These are phyloP conservation scores for Ustilago nuda DNA, from an alignment of 1,284 basidiomycete species.

Conservation along the genomic window DNA sequence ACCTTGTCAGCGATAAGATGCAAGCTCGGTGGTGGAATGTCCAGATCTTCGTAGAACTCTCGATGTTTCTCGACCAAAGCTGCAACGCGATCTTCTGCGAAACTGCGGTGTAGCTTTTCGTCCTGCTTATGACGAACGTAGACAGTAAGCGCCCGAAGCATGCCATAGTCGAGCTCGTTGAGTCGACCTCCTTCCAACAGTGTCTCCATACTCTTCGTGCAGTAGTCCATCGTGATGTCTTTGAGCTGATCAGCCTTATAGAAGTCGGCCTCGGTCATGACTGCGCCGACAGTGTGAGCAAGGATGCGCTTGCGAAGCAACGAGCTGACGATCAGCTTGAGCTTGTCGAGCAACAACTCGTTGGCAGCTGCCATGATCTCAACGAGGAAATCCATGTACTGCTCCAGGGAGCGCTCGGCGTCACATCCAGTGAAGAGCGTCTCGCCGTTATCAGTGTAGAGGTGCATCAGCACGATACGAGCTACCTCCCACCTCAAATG, in stretches of 20 bases:
- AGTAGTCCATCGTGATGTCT: conserved; percentile 82
- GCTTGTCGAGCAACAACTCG: conserved; percentile 86
- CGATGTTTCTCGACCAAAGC: conserved; percentile 77
- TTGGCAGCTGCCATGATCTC: conserved; percentile 87
- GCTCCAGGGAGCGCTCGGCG: conserved; percentile 75
- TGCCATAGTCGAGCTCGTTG: conserved; percentile 76
- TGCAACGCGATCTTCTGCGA: conserved; percentile 75
- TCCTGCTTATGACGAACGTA: conserved; percentile 78
- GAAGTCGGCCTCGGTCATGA: conserved; percentile 85
- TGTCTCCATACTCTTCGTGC: conserved; percentile 85
- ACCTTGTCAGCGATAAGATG: conserved; percentile 64
- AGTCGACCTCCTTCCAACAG: conserved; percentile 85
- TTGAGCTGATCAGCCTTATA: conserved; percentile 81
- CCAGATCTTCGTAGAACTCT: conserved; percentile 83
- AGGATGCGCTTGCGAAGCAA: conserved; percentile 74
- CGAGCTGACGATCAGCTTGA: conserved; percentile 84
- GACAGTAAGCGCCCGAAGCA: conserved; percentile 78
- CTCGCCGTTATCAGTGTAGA: conserved; percentile 82
- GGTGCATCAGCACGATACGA: conserved; percentile 80
- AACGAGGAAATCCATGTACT: conserved; percentile 87
- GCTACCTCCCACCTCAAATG: conserved; percentile 83
- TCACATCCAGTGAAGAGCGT: conserved; percentile 75
- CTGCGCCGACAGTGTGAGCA: conserved; percentile 81
- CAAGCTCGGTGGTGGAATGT: conserved; percentile 77
- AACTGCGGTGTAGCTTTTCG: conserved; percentile 77